These are phyloP conservation scores for Dysphania ambrosioides DNA, from an alignment of 148 eudicot species.

Conservation along the genomic window DNA sequence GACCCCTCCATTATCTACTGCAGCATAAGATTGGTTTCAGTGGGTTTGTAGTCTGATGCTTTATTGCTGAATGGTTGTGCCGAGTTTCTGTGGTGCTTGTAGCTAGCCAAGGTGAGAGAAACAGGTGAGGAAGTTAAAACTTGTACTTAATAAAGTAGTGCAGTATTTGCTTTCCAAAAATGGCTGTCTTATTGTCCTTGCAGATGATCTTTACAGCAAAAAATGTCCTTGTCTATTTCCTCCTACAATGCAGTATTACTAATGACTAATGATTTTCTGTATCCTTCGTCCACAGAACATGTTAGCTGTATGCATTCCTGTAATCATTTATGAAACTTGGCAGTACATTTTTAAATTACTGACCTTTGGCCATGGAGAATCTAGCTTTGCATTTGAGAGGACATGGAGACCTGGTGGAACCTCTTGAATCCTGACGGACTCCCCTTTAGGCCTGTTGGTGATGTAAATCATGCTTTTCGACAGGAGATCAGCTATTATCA, in stretches of 20 bases:
- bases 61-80: not conserved
- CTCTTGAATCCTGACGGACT: constrained; percentile 34
- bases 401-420: constrained; percentile 67
- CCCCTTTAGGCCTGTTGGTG: constrained; percentile 58
- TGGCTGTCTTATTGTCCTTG: too few relatives aligned
- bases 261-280: not conserved
- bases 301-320: not conserved
- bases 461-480: constrained; percentile 62
- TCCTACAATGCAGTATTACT: not conserved
- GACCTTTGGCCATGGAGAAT: constrained; percentile 80
- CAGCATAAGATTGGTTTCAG: not conserved
- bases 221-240: not conserved
- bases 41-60: not conserved
- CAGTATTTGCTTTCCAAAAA: too few relatives aligned
- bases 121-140: not conserved
- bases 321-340: not conserved
- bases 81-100: not conserved
- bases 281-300: not conserved
- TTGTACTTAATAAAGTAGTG: too few relatives aligned
- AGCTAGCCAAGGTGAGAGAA: not conserved
- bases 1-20: too few relatives aligned
- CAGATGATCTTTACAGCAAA: constrained; percentile 11
- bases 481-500: constrained; percentile 51
- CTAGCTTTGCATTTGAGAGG: constrained; percentile 58
- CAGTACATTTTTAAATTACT: not conserved